Conservation (phyloP, 306 rosid species). For the Malus domestica region DNA sequence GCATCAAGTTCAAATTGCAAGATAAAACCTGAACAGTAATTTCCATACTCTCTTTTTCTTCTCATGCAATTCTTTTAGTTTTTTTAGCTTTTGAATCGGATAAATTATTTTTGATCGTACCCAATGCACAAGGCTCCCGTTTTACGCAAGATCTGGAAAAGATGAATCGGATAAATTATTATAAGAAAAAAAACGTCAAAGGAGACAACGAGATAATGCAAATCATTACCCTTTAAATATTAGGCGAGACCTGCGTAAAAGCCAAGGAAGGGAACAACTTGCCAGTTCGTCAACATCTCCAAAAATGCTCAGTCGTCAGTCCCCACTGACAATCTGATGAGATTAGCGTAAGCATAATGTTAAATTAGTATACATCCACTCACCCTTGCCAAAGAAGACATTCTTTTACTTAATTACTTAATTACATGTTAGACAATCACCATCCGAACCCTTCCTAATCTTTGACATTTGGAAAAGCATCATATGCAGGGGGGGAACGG, state of each 20-base stretch:
- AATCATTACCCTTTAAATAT: neutral
- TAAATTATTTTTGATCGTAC: too few relatives aligned
- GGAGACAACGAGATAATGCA: too few relatives aligned
- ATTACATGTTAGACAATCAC: conserved; percentile 2
- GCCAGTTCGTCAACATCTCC: neutral
- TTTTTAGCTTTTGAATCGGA: neutral
- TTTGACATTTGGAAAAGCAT: neutral
- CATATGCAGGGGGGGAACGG: neutral
- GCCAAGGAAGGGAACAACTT: neutral
- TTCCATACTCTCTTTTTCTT: too few relatives aligned
- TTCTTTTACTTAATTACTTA: neutral
- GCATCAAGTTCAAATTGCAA: too few relatives aligned
- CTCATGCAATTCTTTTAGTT: neutral
- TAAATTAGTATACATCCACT: neutral
- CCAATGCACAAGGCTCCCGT: too few relatives aligned
- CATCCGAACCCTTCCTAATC: neutral
- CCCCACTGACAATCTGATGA: neutral
- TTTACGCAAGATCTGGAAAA: too few relatives aligned
- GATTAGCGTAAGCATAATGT: neutral
- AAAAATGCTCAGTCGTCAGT: neutral
- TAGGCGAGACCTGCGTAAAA: neutral
- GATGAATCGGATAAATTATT: neutral
- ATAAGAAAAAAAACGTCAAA: neutral
- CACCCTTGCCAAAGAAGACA: neutral
- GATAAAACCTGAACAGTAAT: too few relatives aligned